A percentile compares a stretch with the other conserved stretches of the same genome.
Evolutionary conservation across 2,329 filamentous ascomycete genomes (phyloP).

Genomic region (Beauveria rudraprayagi): DNA sequence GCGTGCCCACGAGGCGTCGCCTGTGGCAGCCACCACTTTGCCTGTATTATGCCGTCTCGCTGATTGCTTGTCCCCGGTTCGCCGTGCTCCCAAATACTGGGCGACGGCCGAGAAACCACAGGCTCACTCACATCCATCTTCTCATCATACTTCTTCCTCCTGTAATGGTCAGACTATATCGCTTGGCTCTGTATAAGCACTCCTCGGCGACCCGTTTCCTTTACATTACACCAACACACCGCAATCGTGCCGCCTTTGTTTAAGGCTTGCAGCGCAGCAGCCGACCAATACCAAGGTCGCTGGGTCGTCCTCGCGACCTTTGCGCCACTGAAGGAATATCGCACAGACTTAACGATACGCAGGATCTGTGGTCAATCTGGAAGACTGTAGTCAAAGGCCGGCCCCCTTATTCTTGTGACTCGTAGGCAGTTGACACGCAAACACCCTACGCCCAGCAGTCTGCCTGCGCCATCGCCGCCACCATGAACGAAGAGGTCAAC

Average conservation of each 20-base stretch:
- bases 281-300: neutral
- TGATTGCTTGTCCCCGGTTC: neutral
- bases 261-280: neutral
- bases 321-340: neutral
- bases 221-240: neutral
- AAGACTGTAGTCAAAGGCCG: neutral
- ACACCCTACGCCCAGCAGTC: neutral
- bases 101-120: neutral
- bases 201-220: neutral
- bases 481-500: slow-evolving; percentile 32
- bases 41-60: neutral
- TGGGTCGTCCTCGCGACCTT: neutral
- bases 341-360: neutral
- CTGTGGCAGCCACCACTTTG: neutral
- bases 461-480: neutral
- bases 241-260: neutral
- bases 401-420: neutral
- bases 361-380: neutral
- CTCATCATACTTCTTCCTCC: neutral
- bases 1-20: slow-evolving; percentile 9
- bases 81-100: slow-evolving; percentile 3
- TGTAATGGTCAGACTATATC: neutral
- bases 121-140: neutral
- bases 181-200: neutral
- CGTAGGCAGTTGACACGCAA: neutral